Evolutionary conservation across 208 protist species (phyloP).

Genomic region (Leishmania gerbilli): DNA sequence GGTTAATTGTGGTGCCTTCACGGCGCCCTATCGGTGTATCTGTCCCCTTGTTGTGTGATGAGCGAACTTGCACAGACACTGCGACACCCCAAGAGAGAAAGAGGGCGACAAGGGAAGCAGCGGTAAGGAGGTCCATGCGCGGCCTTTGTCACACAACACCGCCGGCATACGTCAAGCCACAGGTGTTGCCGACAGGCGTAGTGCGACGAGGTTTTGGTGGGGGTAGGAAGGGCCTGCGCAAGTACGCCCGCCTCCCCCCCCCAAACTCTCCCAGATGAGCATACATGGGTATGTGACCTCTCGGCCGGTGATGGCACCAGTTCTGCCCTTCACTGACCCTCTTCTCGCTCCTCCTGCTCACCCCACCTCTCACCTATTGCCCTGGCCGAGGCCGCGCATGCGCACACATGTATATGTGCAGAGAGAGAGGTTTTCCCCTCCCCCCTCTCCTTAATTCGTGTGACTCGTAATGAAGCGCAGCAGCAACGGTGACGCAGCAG

Average conservation of each 20-base stretch:
- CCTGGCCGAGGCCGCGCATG: not conserved
- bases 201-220: not conserved
- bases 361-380: not conserved
- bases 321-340: not conserved
- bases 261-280: not conserved
- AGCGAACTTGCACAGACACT: not conserved
- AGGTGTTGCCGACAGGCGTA: not conserved
- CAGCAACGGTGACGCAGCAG: slow-evolving; percentile 28
- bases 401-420: not conserved
- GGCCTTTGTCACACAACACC: not conserved
- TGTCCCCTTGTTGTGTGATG: not conserved
- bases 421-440: not conserved
- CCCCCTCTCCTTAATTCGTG: not conserved
- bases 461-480: slow-evolving; percentile 57
- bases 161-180: not conserved
- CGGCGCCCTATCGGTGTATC: not conserved
- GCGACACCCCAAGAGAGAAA: not conserved
- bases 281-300: not conserved
- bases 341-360: not conserved
- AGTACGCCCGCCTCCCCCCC: not conserved
- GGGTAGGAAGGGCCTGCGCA: not conserved
- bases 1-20: slow-evolving; percentile 25
- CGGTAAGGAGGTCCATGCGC: not conserved
- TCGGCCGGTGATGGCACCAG: not conserved
- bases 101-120: not conserved